phyloP scores from a whole-genome alignment of 345 rosid genomes.

The Salix caprea region DNA sequence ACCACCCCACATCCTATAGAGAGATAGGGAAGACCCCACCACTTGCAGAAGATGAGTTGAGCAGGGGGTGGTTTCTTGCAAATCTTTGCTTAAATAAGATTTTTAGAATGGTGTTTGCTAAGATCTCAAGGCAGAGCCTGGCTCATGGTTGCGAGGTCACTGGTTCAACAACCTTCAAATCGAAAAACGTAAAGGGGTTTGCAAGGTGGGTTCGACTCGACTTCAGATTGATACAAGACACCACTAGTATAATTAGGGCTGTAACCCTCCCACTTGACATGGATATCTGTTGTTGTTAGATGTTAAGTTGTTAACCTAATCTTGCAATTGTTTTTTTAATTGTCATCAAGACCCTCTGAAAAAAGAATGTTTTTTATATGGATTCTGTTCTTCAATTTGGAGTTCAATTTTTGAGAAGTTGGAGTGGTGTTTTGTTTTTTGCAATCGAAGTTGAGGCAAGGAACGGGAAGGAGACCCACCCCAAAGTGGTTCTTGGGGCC shows the following conservation, averaged over 20 bases:
- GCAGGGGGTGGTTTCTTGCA: not conserved
- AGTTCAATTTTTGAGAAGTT: not conserved
- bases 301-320: constrained; percentile 1
- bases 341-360: not conserved
- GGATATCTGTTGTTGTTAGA: not conserved
- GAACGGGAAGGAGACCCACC: not conserved
- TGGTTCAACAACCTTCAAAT: constrained; percentile 10
- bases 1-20: not conserved
- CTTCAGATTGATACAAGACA: not conserved
- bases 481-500: not conserved
- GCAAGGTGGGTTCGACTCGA: constrained; percentile 12
- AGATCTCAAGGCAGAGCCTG: not conserved
- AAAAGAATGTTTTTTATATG: not conserved
- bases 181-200: not conserved
- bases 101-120: not conserved
- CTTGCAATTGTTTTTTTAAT: not conserved
- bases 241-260: not conserved
- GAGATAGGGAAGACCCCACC: not conserved
- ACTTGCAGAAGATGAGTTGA: not conserved
- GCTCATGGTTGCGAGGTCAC: constrained; percentile 17
- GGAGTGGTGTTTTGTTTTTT: not conserved
- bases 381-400: not conserved
- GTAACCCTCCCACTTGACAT: too few species aligned
- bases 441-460: not conserved
- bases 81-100: constrained; percentile 3